Percentiles rank a stretch among this genome's conserved stretches.
phyloP scores from a whole-genome alignment of 2,329 filamentous ascomycete genomes.

The Sporothrix phasma region DNA sequence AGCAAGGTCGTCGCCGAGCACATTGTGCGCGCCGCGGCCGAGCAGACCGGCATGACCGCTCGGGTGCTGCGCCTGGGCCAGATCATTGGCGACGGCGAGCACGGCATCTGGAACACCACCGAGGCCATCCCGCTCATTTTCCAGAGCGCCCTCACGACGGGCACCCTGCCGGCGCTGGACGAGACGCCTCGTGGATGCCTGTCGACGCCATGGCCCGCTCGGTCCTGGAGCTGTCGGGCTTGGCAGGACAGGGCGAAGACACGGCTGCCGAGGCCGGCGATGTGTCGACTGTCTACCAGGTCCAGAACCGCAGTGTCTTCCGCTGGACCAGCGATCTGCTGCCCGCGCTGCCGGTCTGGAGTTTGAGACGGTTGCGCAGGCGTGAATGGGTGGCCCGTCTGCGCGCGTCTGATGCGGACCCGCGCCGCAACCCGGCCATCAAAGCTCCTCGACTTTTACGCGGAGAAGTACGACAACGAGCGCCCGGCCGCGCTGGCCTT shows the following conservation, averaged over 20 bases:
- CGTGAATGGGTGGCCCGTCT: slow-evolving; percentile 36
- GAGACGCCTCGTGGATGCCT: slow-evolving; percentile 37
- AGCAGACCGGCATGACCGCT: slow-evolving; percentile 13
- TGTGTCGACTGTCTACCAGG: slow-evolving; percentile 30
- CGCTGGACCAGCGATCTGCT: slow-evolving; percentile 32
- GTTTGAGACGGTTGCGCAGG: slow-evolving; percentile 35
- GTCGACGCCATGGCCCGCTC: slow-evolving; percentile 35
- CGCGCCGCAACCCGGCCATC: slow-evolving; percentile 39
- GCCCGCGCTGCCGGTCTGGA: slow-evolving; percentile 34
- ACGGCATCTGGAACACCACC: slow-evolving; percentile 41
- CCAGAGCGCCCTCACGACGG: slow-evolving; percentile 33
- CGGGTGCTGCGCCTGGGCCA: slow-evolving; percentile 40
- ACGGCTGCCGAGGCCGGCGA: neutral
- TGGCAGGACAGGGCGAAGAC: neutral
- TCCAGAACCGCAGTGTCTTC: slow-evolving; percentile 39
- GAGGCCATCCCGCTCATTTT: slow-evolving; percentile 46
- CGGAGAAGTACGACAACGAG: slow-evolving; percentile 35
- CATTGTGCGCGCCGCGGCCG: slow-evolving; percentile 6
- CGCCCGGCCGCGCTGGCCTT: slow-evolving; percentile 28
- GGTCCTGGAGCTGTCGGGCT: slow-evolving; percentile 25
- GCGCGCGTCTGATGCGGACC: slow-evolving; percentile 28
- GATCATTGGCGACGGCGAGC: slow-evolving; percentile 36
- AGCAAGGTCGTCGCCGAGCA: slow-evolving; percentile 14
- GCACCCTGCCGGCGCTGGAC: slow-evolving; percentile 35
- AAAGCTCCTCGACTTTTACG: slow-evolving; percentile 46